Evolutionary conservation across 352 stramenopile genomes (phyloP).

Genomic region (Globisporangium okanoganense): DNA sequence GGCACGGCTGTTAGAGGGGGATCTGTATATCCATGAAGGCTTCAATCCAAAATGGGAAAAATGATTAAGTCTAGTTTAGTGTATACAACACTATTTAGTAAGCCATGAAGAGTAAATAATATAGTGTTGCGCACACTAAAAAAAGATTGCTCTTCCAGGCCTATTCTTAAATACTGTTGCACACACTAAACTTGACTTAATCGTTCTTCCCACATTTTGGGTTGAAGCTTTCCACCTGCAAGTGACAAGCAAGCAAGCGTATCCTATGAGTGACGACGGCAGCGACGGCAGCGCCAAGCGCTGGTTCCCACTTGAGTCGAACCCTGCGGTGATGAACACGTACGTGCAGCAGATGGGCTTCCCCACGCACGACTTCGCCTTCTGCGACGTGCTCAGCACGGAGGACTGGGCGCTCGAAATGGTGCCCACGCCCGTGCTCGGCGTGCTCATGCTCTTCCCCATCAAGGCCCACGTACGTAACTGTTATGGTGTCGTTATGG

Average conservation of each 20-base stretch:
- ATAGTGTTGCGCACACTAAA: too few species aligned
- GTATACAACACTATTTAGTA: too few species aligned
- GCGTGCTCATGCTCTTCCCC: constrained; percentile 95
- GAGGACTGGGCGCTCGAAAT: constrained; percentile 97
- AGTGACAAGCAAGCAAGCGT: background rate
- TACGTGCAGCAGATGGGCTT: constrained; percentile 95
- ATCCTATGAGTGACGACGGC: constrained; percentile 47
- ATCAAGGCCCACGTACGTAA: constrained; percentile 84
- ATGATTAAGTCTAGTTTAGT: too few species aligned
- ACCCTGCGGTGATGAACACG: constrained; percentile 94
- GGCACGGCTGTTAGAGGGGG: too few species aligned
- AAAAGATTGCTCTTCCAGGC: too few species aligned
- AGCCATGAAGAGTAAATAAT: too few species aligned
- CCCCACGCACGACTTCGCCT: constrained; percentile 78
- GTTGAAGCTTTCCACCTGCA: background rate
- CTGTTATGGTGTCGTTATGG: background rate
- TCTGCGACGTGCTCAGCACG: constrained; percentile 94
- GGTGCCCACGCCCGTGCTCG: constrained; percentile 91
- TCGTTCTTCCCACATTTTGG: constrained; percentile 1
- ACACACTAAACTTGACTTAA: background rate
- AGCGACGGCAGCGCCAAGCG: constrained; percentile 44
- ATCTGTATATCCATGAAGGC: too few species aligned
- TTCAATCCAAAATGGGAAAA: too few species aligned
- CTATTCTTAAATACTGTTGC: background rate
- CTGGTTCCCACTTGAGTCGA: constrained; percentile 93